Conservation (phyloP, 2,329 filamentous ascomycete genomes). For the Colletotrichum orbiculare region DNA sequence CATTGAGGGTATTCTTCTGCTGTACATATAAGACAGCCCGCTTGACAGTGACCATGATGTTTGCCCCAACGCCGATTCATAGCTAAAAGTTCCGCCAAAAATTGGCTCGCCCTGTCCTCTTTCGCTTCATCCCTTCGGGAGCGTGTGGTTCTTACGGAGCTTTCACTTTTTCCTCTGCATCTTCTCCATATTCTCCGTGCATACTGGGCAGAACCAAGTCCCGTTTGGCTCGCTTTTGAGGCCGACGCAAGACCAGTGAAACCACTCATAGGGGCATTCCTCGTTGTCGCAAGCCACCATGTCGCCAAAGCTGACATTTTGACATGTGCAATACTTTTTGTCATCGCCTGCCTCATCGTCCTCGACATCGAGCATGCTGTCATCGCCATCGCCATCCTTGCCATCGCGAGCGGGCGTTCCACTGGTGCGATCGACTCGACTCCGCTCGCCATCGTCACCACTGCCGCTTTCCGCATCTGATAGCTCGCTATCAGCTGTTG, state of each 20-base stretch:
- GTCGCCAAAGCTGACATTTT: conserved; percentile 85
- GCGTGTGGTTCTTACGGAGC: background rate
- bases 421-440: conserved; percentile 37
- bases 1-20: too few species aligned
- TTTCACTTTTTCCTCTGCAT: conserved; percentile 20
- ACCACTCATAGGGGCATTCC: conserved; percentile 85
- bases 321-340: conserved; percentile 85
- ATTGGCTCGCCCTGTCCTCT: too few species aligned
- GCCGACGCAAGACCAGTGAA: conserved; percentile 82
- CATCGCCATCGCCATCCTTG: conserved; percentile 60
- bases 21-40: too few species aligned
- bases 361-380: conserved; percentile 65
- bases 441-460: conserved; percentile 60
- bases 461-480: conserved; percentile 71
- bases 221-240: conserved; percentile 75
- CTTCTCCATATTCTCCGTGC: conserved; percentile 64
- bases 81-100: too few species aligned
- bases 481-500: conserved; percentile 72
- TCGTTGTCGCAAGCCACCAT: conserved; percentile 93
- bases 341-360: conserved; percentile 81
- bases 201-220: conserved; percentile 75
- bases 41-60: too few species aligned
- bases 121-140: too few species aligned
- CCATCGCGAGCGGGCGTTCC: conserved; percentile 44
- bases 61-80: too few species aligned